Conservation (phyloP, 1,284 basidiomycete genomes). For the Sanghuangporus weigelae region DNA sequence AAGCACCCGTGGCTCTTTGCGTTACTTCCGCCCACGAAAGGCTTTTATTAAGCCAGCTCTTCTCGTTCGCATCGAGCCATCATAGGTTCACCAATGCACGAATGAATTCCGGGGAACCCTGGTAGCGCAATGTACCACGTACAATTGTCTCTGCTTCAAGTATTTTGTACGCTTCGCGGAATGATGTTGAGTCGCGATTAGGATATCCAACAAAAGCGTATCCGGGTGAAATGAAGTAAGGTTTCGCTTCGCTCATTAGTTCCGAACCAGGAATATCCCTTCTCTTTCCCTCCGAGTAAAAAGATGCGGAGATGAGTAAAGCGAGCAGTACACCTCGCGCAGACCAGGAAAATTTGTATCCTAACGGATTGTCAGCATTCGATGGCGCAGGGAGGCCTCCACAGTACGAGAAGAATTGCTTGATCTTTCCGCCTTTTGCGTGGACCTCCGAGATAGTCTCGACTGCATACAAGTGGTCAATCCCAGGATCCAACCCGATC, state of each 20-base stretch:
- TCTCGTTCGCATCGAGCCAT: conserved; percentile 75
- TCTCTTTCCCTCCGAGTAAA: conserved; percentile 61
- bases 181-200: conserved; percentile 92
- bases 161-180: conserved; percentile 84
- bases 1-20: conserved; percentile 72
- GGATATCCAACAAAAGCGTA: conserved; percentile 98
- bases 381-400: conserved; percentile 93
- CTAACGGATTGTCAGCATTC: conserved; percentile 90
- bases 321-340: conserved; percentile 95
- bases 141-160: conserved; percentile 94
- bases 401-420: conserved; percentile 94
- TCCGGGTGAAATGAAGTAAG: conserved; percentile 94
- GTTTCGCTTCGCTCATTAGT: conserved; percentile 84
- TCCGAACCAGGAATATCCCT: conserved; percentile 64
- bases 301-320: conserved; percentile 89
- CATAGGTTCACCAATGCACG: conserved; percentile 84
- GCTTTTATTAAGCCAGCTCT: conserved; percentile 74
- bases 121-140: conserved; percentile 92
- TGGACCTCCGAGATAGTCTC: conserved; percentile 97
- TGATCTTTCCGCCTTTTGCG: conserved; percentile 93
- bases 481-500: conserved; percentile 94
- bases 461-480: conserved; percentile 94
- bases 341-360: conserved; percentile 99
- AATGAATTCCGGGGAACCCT: conserved; percentile 98
- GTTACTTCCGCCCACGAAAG: conserved; percentile 83